Base-by-base conservation (phyloP, 129 eudicot species). In the Flaveria brownii region DNA sequence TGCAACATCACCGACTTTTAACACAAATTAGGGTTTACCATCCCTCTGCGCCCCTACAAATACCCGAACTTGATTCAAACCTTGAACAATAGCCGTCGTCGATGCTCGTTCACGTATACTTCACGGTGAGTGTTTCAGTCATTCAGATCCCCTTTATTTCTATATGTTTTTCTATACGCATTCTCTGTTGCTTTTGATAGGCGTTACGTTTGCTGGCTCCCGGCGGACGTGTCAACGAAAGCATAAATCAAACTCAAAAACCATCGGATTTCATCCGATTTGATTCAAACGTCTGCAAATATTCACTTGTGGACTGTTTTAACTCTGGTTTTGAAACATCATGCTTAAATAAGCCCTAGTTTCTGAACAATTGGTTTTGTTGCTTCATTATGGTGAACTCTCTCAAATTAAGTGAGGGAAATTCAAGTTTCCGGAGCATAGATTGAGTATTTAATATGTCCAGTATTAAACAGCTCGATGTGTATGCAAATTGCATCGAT, bases 201-300 rank as follows among this genome's bases (percentile, higher is more conserved):
- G 94, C 94, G 94, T 89, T 89, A 77, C 91, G 87, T 86, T 86
- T 64, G 62, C 43, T 57, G 87, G 88, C 52, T 4, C 71, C 87
- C 86, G 84, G 18, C 76, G 87, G 86, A 84, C 89, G 89, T 78
- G 94, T 89, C 94, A 89, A 79, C 86, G 88, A 63, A 86, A 89
- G 94, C 94, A 85, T 84, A 89, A 77, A 89, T 86, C 16, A 39
- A 65, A 26, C 57, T 30, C 8, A 45, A 79, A 74, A 12, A 47
- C 88, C 82, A 45, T 68, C 68, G 68, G 68, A 39, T 30, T 13
- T 23, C 14, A 41, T 17, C 55, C 74, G 52, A 0, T 39, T 51
- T 42, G 9, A 33, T 39, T 51, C 50, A 20, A 26, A 25, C 65
- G 50, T 6, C 81, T 77, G 12, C 85, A 57, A 64, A 7, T 47